Evolutionary conservation across 805 yeast species (phyloP).

Genomic region (Barnettozyma sp.): DNA sequence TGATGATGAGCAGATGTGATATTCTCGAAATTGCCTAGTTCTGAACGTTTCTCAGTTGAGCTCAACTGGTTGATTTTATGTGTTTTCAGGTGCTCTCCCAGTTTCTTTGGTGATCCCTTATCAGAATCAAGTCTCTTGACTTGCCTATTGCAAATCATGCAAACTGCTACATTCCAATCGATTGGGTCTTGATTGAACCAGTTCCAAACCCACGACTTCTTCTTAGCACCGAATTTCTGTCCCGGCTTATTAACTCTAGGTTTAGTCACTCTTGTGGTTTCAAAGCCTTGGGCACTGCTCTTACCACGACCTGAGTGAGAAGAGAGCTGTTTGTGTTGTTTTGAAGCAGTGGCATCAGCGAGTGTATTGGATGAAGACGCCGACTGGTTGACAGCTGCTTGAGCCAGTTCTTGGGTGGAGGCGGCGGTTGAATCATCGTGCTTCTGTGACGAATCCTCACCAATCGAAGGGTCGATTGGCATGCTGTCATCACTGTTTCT

Average conservation of each 20-base stretch:
- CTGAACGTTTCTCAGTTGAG: constrained; percentile 5
- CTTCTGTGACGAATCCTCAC: constrained; percentile 10
- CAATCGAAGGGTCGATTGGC: constrained; percentile 24
- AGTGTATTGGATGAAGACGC: too few species aligned
- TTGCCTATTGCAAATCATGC: constrained; percentile 47
- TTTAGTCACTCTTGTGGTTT: constrained; percentile 13
- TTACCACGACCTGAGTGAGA: not conserved
- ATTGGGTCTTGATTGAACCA: constrained; percentile 49
- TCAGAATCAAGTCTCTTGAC: constrained; percentile 43
- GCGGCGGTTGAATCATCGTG: constrained; percentile 6
- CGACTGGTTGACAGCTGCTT: constrained; percentile 22
- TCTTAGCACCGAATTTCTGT: constrained; percentile 52
- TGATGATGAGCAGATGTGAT: constrained; percentile 1
- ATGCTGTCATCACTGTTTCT: constrained; percentile 5
- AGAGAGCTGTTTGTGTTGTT: constrained; percentile 1
- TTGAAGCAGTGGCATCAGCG: too few species aligned
- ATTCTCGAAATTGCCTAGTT: not conserved
- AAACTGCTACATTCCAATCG: constrained; percentile 45
- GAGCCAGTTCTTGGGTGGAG: constrained; percentile 15
- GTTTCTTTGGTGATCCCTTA: constrained; percentile 53
- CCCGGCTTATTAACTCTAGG: constrained; percentile 41
- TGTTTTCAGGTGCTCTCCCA: constrained; percentile 49
- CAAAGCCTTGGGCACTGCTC: not conserved
- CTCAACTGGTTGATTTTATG: constrained; percentile 38
- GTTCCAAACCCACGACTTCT: constrained; percentile 57